Conservation (phyloP, 495 filamentous ascomycete genomes). For the Xylaria castorea region DNA sequence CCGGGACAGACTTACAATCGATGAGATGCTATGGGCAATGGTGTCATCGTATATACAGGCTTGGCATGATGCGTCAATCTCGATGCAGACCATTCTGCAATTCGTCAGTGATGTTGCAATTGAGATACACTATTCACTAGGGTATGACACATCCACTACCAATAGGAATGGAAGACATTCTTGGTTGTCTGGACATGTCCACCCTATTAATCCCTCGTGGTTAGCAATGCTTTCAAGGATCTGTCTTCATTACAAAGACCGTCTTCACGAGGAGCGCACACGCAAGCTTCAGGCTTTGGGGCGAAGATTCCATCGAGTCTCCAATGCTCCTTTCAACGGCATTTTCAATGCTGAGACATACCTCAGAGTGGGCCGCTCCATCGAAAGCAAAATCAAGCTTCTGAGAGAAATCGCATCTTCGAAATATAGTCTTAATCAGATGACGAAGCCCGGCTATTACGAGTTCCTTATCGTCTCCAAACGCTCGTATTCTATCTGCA, state of each 20-base stretch:
- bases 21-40: slow-evolving; percentile 16
- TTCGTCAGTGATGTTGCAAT: slow-evolving; percentile 20
- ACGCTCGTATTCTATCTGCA: neutral
- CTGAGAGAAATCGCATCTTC: neutral
- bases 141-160: neutral
- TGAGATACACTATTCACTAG: slow-evolving; percentile 14
- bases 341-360: slow-evolving; percentile 16
- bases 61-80: slow-evolving; percentile 11
- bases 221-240: slow-evolving; percentile 12
- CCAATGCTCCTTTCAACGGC: neutral
- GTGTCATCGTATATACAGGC: slow-evolving; percentile 10
- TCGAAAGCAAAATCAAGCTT: slow-evolving; percentile 12
- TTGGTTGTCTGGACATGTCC: neutral
- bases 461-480: slow-evolving; percentile 11
- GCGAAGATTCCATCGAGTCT: neutral
- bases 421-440: neutral
- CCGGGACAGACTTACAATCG: slow-evolving; percentile 15
- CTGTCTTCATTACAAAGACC: slow-evolving; percentile 11
- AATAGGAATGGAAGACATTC: too few species aligned
- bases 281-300: slow-evolving; percentile 15
- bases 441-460: neutral
- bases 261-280: slow-evolving; percentile 4
- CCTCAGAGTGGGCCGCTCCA: neutral
- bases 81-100: neutral
- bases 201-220: neutral